Percentiles rank a stretch among this genome's conserved stretches.
Conservation (phyloP, 306 rosid species). For the Potentilla sterilis region DNA sequence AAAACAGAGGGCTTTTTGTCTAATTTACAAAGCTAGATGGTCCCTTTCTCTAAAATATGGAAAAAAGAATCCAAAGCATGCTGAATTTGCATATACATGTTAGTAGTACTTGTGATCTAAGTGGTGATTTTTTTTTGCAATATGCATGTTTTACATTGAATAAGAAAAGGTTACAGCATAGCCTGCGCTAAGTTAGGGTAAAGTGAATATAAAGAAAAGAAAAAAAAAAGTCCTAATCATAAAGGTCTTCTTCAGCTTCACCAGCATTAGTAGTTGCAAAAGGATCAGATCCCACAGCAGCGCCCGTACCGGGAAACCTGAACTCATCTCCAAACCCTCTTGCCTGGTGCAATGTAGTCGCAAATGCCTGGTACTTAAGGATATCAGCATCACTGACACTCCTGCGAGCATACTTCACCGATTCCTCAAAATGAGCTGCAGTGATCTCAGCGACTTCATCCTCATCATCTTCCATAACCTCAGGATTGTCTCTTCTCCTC, state of each 20-base stretch:
- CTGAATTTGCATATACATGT: too few relatives aligned
- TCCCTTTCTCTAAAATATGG: too few relatives aligned
- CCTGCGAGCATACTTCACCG: constrained; percentile 31
- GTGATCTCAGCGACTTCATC: constrained; percentile 29
- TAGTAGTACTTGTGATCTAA: too few relatives aligned
- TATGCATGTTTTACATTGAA: too few relatives aligned
- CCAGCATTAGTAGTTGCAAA: background rate
- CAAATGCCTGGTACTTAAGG: constrained; percentile 30
- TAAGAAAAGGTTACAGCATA: too few relatives aligned
- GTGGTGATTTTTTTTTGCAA: too few relatives aligned
- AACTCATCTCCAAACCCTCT: constrained; percentile 27
- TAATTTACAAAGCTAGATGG: too few relatives aligned
- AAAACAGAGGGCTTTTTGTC: too few relatives aligned
- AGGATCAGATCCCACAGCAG: constrained; percentile 1
- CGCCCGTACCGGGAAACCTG: constrained; percentile 1
- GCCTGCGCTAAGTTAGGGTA: too few relatives aligned
- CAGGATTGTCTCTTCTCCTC: constrained; percentile 22
- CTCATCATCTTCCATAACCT: constrained; percentile 33
- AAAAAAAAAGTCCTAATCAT: constrained; percentile 8
- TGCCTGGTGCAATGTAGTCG: constrained; percentile 28
- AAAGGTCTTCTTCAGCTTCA: constrained; percentile 23
- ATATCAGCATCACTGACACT: constrained; percentile 29
- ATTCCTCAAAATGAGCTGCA: constrained; percentile 36
- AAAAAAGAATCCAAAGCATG: too few relatives aligned
- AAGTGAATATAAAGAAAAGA: background rate